A percentile compares a stretch with the other conserved stretches of the same genome.
phyloP scores from a whole-genome alignment of 2,329 filamentous ascomycete species.

The Tolypocladium paradoxum region DNA sequence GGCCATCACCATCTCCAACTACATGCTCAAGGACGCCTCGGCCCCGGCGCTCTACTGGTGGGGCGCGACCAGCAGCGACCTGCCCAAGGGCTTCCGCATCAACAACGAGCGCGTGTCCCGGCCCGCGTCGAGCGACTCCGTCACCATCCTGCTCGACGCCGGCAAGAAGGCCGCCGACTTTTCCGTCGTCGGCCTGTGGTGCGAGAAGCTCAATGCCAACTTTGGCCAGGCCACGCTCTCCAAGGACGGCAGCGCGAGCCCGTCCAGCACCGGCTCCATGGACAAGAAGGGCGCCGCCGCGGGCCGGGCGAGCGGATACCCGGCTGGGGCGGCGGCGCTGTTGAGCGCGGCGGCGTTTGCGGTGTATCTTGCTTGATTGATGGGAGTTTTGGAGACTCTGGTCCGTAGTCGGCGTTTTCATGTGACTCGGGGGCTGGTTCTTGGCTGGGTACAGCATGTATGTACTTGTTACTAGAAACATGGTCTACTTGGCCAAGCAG shows the following conservation, averaged over 20 bases:
- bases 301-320: background rate
- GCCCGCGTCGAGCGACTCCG: slow-evolving; percentile 5
- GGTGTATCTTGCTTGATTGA: background rate
- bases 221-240: slow-evolving; percentile 11
- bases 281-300: background rate
- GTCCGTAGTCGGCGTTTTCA: background rate
- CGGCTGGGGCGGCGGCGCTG: background rate
- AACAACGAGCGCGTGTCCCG: slow-evolving; percentile 11
- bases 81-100: slow-evolving; percentile 15
- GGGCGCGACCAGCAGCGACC: slow-evolving; percentile 9
- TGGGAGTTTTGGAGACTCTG: background rate
- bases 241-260: background rate
- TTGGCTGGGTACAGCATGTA: background rate
- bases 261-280: background rate
- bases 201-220: slow-evolving; percentile 12
- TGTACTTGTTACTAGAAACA: too few species aligned
- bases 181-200: slow-evolving; percentile 11
- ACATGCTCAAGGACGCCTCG: slow-evolving; percentile 13
- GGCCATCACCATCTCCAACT: slow-evolving; percentile 10
- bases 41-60: slow-evolving; percentile 18
- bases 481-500: too few species aligned
- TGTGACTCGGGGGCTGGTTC: background rate
- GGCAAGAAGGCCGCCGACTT: slow-evolving; percentile 14
- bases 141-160: slow-evolving; percentile 12
- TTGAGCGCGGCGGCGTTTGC: background rate